Conservation (phyloP, 2,329 filamentous ascomycete genomes). For the Curvularia sp. region DNA sequence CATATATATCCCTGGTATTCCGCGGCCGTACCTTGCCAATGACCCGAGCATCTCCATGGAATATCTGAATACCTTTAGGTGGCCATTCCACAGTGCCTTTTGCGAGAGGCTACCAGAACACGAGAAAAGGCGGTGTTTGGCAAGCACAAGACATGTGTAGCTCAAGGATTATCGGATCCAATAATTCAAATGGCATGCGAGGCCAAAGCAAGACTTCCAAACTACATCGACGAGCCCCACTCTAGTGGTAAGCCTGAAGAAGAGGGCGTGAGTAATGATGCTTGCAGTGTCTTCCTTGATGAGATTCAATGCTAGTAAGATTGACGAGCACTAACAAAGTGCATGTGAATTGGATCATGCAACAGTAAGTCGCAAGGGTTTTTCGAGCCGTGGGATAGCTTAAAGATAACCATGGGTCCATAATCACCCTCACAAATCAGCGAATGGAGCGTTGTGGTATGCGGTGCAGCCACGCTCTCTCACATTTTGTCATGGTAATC, state of each 20-base stretch:
- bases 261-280: not conserved
- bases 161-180: slow-evolving; percentile 23
- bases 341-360: not conserved
- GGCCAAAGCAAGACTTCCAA: not conserved
- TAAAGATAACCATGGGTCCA: not conserved
- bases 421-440: not conserved
- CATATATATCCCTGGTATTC: not conserved
- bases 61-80: slow-evolving; percentile 22
- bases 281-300: not conserved
- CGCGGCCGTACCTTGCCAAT: slow-evolving; percentile 25
- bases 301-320: not conserved
- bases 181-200: slow-evolving; percentile 5
- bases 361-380: not conserved
- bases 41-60: slow-evolving; percentile 33
- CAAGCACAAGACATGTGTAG: slow-evolving; percentile 21
- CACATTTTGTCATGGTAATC: not conserved
- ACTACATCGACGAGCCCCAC: not conserved
- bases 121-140: slow-evolving; percentile 22
- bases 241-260: not conserved
- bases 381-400: not conserved
- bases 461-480: not conserved
- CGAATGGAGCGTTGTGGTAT: not conserved
- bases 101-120: slow-evolving; percentile 23
- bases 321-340: not conserved
- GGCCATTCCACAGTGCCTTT: slow-evolving; percentile 25